Evolutionary conservation across 2,329 filamentous ascomycete genomes (phyloP).

Genomic region (Neonectria punicea): DNA sequence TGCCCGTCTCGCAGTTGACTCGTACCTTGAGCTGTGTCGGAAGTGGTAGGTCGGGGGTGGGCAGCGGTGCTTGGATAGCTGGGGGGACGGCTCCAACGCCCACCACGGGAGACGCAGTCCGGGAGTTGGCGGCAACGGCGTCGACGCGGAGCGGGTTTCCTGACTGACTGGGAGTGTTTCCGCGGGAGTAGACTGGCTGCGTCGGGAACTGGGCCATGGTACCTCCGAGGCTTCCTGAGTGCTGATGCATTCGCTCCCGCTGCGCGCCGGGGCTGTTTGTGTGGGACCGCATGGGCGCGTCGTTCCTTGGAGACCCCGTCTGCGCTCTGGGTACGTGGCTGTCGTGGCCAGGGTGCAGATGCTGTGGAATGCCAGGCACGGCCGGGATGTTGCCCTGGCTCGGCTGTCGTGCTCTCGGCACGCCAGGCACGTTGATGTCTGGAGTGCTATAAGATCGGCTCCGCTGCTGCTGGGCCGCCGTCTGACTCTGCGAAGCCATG

Average conservation of each 20-base stretch:
- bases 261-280: constrained; percentile 78
- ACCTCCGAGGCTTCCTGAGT: constrained; percentile 60
- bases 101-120: constrained; percentile 60
- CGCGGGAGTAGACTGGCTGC: constrained; percentile 64
- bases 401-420: constrained; percentile 65
- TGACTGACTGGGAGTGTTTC: constrained; percentile 54
- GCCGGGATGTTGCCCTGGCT: constrained; percentile 70
- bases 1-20: constrained; percentile 86
- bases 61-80: constrained; percentile 41
- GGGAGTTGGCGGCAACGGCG: constrained; percentile 51
- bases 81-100: constrained; percentile 47
- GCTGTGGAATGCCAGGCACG: constrained; percentile 80
- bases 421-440: constrained; percentile 81
- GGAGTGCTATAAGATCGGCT: constrained; percentile 94
- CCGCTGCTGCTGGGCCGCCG: constrained; percentile 73
- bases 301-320: constrained; percentile 79
- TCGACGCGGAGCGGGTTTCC: constrained; percentile 52
- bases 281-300: constrained; percentile 73
- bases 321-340: constrained; percentile 79
- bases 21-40: constrained; percentile 92
- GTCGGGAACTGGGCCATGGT: constrained; percentile 67
- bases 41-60: constrained; percentile 62
- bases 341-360: constrained; percentile 71
- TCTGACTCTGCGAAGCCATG: constrained; percentile 68
- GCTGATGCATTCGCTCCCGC: constrained; percentile 66